A percentile compares a stretch with the other conserved stretches of the same genome.
Evolutionary conservation across 2,329 filamentous ascomycete species (phyloP).

Genomic region (Cordyceps militaris): DNA sequence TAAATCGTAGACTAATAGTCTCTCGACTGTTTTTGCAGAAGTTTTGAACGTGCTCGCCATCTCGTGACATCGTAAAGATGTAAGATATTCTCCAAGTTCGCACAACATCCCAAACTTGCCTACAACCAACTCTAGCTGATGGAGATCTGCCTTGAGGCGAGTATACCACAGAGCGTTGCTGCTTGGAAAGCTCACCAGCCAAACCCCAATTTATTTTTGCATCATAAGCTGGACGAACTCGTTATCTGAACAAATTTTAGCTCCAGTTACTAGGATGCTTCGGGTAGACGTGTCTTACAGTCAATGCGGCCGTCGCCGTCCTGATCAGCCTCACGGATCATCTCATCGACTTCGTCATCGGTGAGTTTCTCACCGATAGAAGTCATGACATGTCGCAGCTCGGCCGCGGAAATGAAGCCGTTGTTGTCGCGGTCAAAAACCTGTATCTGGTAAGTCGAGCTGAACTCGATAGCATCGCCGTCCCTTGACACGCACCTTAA

Average conservation of each 20-base stretch:
- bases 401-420: constrained; percentile 82
- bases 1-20: background rate
- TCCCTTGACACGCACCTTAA: constrained; percentile 55
- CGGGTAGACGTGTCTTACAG: constrained; percentile 47
- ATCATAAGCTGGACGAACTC: constrained; percentile 94
- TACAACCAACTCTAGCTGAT: background rate
- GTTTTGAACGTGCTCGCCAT: background rate
- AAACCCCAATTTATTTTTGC: constrained; percentile 62
- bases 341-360: constrained; percentile 86
- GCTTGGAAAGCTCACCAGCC: background rate
- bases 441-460: constrained; percentile 26
- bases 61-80: background rate
- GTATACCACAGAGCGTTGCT: background rate
- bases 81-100: background rate
- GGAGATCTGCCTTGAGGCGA: background rate
- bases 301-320: constrained; percentile 84
- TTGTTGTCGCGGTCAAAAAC: constrained; percentile 88
- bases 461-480: background rate
- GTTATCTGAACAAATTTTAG: constrained; percentile 54
- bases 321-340: constrained; percentile 87
- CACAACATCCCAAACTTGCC: background rate
- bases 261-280: background rate
- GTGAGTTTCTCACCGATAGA: constrained; percentile 88
- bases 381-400: constrained; percentile 86
- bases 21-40: background rate